Percentiles rank a stretch among this genome's conserved stretches.
Conservation (phyloP, 2,329 filamentous ascomycete species). For the Fusarium brevicatenulatum region DNA sequence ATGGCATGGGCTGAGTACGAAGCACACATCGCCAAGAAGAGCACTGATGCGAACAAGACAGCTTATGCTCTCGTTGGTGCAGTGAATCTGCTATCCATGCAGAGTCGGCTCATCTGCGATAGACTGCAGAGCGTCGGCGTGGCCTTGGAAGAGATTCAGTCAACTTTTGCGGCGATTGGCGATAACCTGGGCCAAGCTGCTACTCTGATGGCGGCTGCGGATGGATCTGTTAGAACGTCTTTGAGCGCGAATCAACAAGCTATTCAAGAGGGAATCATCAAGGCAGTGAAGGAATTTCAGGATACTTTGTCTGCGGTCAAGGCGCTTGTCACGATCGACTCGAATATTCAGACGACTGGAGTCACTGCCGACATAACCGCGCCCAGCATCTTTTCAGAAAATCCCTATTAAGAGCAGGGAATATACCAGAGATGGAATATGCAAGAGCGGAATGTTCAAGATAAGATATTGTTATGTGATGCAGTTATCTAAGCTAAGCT, state of each 20-base stretch:
- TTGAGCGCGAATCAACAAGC: neutral
- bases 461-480: no score
- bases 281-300: rapidly evolving
- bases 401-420: no score
- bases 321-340: rapidly evolving
- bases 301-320: neutral
- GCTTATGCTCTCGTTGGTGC: rapidly evolving
- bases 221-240: rapidly evolving
- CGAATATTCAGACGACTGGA: rapidly evolving
- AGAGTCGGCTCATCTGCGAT: rapidly evolving
- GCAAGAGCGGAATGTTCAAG: no score
- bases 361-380: neutral
- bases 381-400: neutral
- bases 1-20: rapidly evolving
- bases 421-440: no score
- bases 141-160: rapidly evolving
- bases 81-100: rapidly evolving
- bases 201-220: rapidly evolving
- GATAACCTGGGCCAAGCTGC: rapidly evolving
- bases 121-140: rapidly evolving
- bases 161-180: rapidly evolving
- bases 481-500: no score
- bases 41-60: neutral
- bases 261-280: rapidly evolving
- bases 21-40: rapidly evolving